Percentiles rank a stretch among this genome's conserved stretches.
These are phyloP conservation scores for Eragrostis nindensis DNA, from an alignment of 176 grass and related monocot species.

Conservation along the genomic window DNA sequence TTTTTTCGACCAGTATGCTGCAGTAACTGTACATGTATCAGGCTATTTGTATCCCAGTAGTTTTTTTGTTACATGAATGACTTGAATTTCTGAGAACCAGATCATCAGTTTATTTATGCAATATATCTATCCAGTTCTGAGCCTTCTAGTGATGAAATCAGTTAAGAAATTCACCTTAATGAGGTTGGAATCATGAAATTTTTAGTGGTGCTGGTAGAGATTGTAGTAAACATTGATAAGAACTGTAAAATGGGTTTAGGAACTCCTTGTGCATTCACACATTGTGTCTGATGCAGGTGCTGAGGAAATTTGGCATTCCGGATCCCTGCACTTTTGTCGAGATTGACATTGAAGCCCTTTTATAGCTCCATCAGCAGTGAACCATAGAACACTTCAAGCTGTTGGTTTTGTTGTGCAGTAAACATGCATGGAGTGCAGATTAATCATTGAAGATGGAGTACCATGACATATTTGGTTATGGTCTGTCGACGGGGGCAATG, in stretches of 20 bases:
- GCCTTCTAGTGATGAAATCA: background rate
- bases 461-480: background rate
- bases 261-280: background rate
- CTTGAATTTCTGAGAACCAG: background rate
- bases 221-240: background rate
- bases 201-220: background rate
- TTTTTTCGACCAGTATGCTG: background rate
- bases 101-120: conserved; percentile 2
- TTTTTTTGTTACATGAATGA: background rate
- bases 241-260: background rate
- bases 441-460: background rate
- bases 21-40: background rate
- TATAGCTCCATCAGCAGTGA: conserved; percentile 15
- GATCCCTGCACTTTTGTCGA: conserved; percentile 92
- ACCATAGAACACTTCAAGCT: background rate
- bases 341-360: conserved; percentile 46
- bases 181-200: background rate
- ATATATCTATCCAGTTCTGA: background rate
- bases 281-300: conserved; percentile 53
- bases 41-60: background rate
- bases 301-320: conserved; percentile 86
- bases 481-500: background rate
- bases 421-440: conserved; percentile 2
- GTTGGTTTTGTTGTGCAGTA: conserved; percentile 21
- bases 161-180: background rate